Base-by-base conservation (phyloP, 768 basidiomycete species). In the Mycena filopes region DNA sequence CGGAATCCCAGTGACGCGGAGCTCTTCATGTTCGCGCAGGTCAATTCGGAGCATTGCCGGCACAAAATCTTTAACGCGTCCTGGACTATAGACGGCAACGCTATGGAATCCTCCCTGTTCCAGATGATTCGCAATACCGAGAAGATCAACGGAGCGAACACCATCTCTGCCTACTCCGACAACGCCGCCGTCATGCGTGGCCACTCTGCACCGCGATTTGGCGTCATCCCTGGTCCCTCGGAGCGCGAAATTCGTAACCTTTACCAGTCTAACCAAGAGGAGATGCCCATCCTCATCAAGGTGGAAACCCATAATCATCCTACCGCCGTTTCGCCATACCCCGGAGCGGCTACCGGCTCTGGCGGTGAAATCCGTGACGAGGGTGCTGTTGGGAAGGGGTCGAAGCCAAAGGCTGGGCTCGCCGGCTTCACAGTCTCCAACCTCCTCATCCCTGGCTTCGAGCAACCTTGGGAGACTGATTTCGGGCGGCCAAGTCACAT, bases 231-330 rank as follows among this genome's bases (percentile, higher is more conserved):
- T 56, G 53, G 64, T 66, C 28, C 73, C 26, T 65, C 70, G 9
- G 9, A 43, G 18, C 41, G 7, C 51, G 70, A 63, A 23, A 48
- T 73, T 9, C 65, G 61, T 29, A 78, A 78, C 54, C 68, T 86
- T 2, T 98, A 98, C 75, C 73, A 79, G 42, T 78, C 87, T 3
- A 74, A 78, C 18, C 69, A 82, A 26, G 95, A 96, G 75, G 82
- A 89, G 13, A 92, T 94, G 82, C 94, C 89, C 16, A 93, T 99
- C 60, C 84, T 99, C 25, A 89, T 96, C 81, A 99, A 99, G 79
- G 98, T 99, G 63, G 98, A 99, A 79, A 99, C 98, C 3, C 98
- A 99, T 78, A 99, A 99, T 75, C 98, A 99, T 73, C 98, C 98
- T 4, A 99, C 97, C 2, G 98, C 97, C 3, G 96, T 99, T 10